These are phyloP conservation scores for Scheffersomyces ergatensis DNA, from an alignment of 805 yeast genomes.

Conservation along the genomic window DNA sequence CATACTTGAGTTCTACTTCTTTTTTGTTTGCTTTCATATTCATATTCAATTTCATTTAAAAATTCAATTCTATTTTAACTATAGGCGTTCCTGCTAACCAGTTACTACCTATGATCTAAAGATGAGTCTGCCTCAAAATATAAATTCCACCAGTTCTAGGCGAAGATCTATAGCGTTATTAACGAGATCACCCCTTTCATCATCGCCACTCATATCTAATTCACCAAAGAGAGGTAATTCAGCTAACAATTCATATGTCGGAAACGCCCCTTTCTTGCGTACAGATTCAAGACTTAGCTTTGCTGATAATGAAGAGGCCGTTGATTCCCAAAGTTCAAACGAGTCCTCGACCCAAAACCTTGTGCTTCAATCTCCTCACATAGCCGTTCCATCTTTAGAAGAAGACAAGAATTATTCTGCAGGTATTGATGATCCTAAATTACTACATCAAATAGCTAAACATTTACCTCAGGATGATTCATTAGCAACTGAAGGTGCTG, in stretches of 20 bases:
- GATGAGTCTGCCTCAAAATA: conserved; percentile 15
- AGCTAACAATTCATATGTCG: conserved; percentile 9
- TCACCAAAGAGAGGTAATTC: conserved; percentile 15
- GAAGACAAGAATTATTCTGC: conserved; percentile 15
- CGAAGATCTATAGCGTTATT: conserved; percentile 30
- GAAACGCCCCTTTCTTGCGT: conserved; percentile 18
- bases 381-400: background rate
- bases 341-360: conserved; percentile 2
- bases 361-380: conserved; percentile 1
- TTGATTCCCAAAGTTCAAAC: conserved; percentile 10
- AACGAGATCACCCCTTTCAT: conserved; percentile 26
- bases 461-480: conserved; percentile 36
- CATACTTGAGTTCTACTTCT: too few species aligned
- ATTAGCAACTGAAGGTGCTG: conserved; percentile 46
- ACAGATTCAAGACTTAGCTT: conserved; percentile 5
- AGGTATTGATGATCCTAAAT: conserved; percentile 28
- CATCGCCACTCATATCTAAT: conserved; percentile 19
- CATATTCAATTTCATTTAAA: too few species aligned
- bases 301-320: conserved; percentile 6
- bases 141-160: conserved; percentile 11
- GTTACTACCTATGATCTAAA: too few species aligned
- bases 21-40: too few species aligned
- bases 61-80: too few species aligned
- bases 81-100: too few species aligned
- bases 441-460: conserved; percentile 29